A percentile compares a stretch with the other conserved stretches of the same genome.
These are phyloP conservation scores for Stylonectria norvegica DNA, from an alignment of 2,329 filamentous ascomycete genomes.

Conservation along the genomic window DNA sequence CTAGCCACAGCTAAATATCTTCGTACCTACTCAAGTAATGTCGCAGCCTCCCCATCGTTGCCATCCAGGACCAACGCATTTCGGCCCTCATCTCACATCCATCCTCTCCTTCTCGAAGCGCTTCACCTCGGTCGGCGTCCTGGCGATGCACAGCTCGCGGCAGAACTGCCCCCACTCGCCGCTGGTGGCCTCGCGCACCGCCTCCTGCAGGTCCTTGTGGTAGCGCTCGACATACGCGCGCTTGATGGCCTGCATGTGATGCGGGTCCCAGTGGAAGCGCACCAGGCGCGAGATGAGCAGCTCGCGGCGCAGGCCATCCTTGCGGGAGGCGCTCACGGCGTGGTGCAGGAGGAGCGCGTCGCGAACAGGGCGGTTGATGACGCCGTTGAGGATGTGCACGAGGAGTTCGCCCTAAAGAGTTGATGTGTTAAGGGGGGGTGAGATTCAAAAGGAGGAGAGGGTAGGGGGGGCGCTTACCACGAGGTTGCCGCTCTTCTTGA, in stretches of 20 bases:
- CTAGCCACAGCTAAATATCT: neutral
- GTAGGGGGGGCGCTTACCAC: slow-evolving; percentile 63
- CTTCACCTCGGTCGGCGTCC: slow-evolving; percentile 58
- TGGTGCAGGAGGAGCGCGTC: slow-evolving; percentile 90
- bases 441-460: slow-evolving; percentile 2
- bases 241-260: slow-evolving; percentile 78
- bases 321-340: slow-evolving; percentile 71
- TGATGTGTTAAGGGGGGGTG: neutral
- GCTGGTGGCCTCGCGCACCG: slow-evolving; percentile 72
- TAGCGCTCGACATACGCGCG: slow-evolving; percentile 77
- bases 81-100: slow-evolving; percentile 17
- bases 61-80: neutral
- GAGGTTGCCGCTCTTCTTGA: slow-evolving; percentile 85
- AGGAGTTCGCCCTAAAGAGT: slow-evolving; percentile 77
- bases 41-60: neutral
- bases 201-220: slow-evolving; percentile 67
- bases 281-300: slow-evolving; percentile 84
- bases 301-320: slow-evolving; percentile 73
- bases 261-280: slow-evolving; percentile 86
- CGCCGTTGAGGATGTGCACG: slow-evolving; percentile 91
- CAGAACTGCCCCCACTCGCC: slow-evolving; percentile 78
- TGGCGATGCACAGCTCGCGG: slow-evolving; percentile 61
- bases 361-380: slow-evolving; percentile 91
- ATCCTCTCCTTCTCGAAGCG: slow-evolving; percentile 42
- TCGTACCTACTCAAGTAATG: neutral